Base-by-base conservation (phyloP, 2,329 filamentous ascomycete species). In the Colletotrichum lupini region DNA sequence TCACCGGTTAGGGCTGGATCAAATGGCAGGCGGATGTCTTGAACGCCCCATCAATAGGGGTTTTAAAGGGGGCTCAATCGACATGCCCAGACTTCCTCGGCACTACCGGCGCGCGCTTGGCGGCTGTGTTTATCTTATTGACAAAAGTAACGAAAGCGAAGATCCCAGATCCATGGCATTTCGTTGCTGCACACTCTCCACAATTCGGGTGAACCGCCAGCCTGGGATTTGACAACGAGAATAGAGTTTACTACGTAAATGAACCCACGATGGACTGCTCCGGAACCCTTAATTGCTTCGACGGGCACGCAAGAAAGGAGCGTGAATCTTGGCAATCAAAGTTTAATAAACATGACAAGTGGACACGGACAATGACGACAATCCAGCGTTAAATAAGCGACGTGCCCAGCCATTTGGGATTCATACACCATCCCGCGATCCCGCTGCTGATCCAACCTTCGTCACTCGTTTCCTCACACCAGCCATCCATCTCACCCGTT, bases 121-220 rank as follows among this genome's bases (percentile, higher is more conserved):
- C 46, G 55, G 53, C 46, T 55, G 37, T 30, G 55, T 22, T 24
- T 28, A 22, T 56, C 4, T 64, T 11, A 30, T 19, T 42, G 59
- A 49, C 35, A 37, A 35, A 8, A 26, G 9, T 58, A 42, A 49
- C 35, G 46, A 35, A 16, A 42, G 9, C 28, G 58, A 68, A 57
- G 58, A 72, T 42, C 69, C 64, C 12, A 24, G 59, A 69, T 59
- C 59, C 70, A 69, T 73, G 59, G 56, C 59, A 69, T 64, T 16
- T 7, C 37, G 28, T 52, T 61, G 66, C 64, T 65, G 46, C 8
- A 3, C n/a, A 30, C 70, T n/a, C 19, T 35, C 70, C 70, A 65
- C 49, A 65, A 42, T 30, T 30, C 8, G 22, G 8, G n/a, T 55
- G 30, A 61, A 65, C 22, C 22, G 68, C 42, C 42, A 53, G 46